Conservation (phyloP, 257 asterid genomes). For the Przewalskia tangutica region DNA sequence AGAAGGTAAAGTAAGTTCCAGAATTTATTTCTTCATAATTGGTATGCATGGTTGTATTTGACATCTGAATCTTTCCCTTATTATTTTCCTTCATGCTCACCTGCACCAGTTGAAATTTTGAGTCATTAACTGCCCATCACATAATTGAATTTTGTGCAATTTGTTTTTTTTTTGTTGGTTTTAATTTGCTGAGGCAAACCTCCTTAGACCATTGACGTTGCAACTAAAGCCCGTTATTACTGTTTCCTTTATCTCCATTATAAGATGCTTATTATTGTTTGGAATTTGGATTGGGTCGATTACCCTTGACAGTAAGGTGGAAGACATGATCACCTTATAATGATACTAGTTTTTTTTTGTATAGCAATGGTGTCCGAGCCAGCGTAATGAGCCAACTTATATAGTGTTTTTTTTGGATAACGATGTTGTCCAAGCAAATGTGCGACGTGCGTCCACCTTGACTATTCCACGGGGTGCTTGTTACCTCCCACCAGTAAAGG, state of each 20-base stretch:
- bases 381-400: too few species aligned
- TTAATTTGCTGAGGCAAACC: not conserved
- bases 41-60: not conserved
- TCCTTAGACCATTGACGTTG: not conserved
- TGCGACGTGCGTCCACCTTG: not conserved
- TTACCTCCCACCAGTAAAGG: not conserved
- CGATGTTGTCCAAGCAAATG: too few species aligned
- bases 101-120: not conserved
- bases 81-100: not conserved
- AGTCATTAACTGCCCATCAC: not conserved
- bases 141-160: not conserved
- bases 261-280: not conserved
- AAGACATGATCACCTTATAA: not conserved
- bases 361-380: not conserved
- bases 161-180: not conserved
- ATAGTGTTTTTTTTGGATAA: too few species aligned
- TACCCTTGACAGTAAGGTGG: not conserved
- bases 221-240: not conserved
- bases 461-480: not conserved
- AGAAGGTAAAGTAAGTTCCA: constrained; percentile 42
- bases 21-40: not conserved
- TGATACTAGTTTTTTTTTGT: not conserved
- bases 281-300: not conserved
- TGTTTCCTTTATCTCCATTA: not conserved
- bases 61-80: not conserved